phyloP scores from a whole-genome alignment of 2,329 filamentous ascomycete genomes.

The Graphilbum sp. region DNA sequence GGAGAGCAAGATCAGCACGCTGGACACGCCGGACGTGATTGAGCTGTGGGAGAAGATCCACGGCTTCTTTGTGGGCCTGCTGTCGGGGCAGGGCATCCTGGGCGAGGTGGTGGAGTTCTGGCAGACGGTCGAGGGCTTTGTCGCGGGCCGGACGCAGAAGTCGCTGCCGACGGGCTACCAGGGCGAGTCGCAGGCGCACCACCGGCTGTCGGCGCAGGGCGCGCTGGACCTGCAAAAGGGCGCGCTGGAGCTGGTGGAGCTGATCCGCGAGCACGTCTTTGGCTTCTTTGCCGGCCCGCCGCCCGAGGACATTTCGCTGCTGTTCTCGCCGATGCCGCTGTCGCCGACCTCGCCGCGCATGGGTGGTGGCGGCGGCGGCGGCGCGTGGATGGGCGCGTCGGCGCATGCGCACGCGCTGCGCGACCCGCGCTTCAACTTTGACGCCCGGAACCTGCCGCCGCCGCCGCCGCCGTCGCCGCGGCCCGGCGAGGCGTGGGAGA shows the following conservation, averaged over 20 bases:
- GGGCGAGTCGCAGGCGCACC: slow-evolving; percentile 65
- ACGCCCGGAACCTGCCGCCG: slow-evolving; percentile 58
- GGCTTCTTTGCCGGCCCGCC: slow-evolving; percentile 78
- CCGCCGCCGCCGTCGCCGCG: slow-evolving; percentile 63
- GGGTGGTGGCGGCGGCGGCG: no score
- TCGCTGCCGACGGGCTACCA: slow-evolving; percentile 67
- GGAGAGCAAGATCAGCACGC: slow-evolving; percentile 41
- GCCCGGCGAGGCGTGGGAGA: slow-evolving; percentile 76
- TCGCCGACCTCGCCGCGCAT: slow-evolving; percentile 53
- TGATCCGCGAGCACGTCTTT: slow-evolving; percentile 64
- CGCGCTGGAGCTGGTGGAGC: slow-evolving; percentile 62
- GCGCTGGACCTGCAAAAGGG: slow-evolving; percentile 59
- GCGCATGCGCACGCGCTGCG: slow-evolving; percentile 42
- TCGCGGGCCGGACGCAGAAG: slow-evolving; percentile 69
- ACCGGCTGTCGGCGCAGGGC: slow-evolving; percentile 58
- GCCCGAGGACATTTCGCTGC: slow-evolving; percentile 73
- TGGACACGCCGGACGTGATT: slow-evolving; percentile 68
- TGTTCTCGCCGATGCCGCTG: slow-evolving; percentile 65
- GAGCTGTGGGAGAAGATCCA: slow-evolving; percentile 89
- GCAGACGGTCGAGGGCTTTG: slow-evolving; percentile 81
- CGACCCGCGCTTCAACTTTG: slow-evolving; percentile 65
- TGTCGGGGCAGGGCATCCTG: slow-evolving; percentile 66
- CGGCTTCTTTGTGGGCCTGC: slow-evolving; percentile 52
- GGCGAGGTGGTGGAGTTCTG: slow-evolving; percentile 89
- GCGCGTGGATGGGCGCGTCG: no score